Evolutionary conservation across 2,329 filamentous ascomycete species (phyloP), one percentile per base, ranked within the genome.

Genomic region (Aphanocladium album): DNA sequence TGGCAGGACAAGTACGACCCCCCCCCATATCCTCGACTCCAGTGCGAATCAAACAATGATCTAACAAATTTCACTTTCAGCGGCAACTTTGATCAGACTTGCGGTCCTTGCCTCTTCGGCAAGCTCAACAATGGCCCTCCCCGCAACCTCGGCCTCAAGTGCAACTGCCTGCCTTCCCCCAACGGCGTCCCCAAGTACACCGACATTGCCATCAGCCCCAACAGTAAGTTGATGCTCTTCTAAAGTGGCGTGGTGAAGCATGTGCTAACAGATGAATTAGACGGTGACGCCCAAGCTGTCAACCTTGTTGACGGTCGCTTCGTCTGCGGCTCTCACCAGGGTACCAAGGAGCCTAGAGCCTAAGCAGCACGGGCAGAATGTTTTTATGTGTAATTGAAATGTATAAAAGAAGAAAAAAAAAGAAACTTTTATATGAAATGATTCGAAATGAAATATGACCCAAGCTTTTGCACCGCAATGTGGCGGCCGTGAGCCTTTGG

Each of bases 31-130:
- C n/a, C n/a, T n/a, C n/a, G n/a, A n/a, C n/a, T n/a, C n/a, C n/a
- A n/a, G n/a, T n/a, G n/a, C n/a, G n/a, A n/a, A n/a, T n/a, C n/a
- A n/a, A n/a, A n/a, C n/a, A n/a, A n/a, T n/a, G n/a, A n/a, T n/a
- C n/a, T n/a, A n/a, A n/a, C n/a, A n/a, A n/a, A n/a, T n/a, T n/a
- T n/a, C n/a, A 5, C 23, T 4, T 46, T 9, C 47, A 57, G 54
- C 25, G 54, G 54, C 9, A 47, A 57, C 19, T 57, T 57, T 57
- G 54, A 57, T 37, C 41, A 57, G 8, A 47, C 25, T n/a, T 57
- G 54, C 54, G 2, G 19, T 19, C 43, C 27, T 14, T 57, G 54
- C 43, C 14, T 19, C 9, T 1, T 57, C 3, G 30, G 12, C 43
- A 17, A 33, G 25, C 41, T 57, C 17, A 11, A 35, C 16, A n/a